Conservation (phyloP, 345 rosid species). For the Fremontodendron californicum region DNA sequence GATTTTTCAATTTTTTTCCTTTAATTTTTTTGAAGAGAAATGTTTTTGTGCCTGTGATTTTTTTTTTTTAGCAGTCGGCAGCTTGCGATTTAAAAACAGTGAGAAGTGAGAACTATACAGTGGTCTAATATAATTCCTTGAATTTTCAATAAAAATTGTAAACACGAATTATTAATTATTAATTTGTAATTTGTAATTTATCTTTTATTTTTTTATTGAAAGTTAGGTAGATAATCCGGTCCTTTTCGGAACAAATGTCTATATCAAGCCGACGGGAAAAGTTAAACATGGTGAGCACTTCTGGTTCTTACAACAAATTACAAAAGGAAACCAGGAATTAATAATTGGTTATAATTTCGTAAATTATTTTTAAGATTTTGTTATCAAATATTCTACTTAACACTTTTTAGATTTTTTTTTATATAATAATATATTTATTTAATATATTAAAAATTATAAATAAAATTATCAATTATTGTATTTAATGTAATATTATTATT, state of each 20-base stretch:
- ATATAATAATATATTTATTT: no score
- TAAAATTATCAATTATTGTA: no score
- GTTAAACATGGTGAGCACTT: slow-evolving; percentile 1
- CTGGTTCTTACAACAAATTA: background rate
- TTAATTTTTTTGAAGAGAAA: no score
- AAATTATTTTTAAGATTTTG: background rate
- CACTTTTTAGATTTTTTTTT: no score
- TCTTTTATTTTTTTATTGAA: background rate
- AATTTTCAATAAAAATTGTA: background rate
- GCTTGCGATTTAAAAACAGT: no score
- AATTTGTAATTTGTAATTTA: background rate
- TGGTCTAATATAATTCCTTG: background rate
- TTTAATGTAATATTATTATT: no score
- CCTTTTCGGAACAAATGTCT: background rate
- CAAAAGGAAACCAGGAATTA: background rate
- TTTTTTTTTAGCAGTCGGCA: background rate
- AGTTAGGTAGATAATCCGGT: background rate
- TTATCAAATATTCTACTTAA: no score
- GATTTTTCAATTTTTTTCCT: no score
- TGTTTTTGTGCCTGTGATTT: background rate
- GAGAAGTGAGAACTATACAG: background rate
- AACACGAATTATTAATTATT: no score
- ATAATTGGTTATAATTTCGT: background rate
- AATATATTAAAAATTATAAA: no score
- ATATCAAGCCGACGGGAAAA: background rate